A percentile compares a stretch with the other conserved stretches of the same genome.
phyloP scores from a whole-genome alignment of 2,329 filamentous ascomycete species.

The Nothophaeocryptopus gaeumannii region DNA sequence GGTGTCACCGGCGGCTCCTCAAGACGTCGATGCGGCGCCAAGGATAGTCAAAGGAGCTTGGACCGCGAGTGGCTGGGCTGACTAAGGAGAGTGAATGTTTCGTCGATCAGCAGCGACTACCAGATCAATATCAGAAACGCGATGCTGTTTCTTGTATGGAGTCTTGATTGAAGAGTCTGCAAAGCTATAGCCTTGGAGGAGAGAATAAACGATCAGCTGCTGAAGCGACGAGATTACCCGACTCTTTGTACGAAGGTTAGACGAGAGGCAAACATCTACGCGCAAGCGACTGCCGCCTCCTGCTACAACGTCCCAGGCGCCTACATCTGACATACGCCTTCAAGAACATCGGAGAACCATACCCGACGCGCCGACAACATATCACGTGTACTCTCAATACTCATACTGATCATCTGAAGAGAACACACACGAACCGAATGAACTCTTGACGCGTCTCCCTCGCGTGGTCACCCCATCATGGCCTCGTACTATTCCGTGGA shows the following conservation, averaged over 20 bases:
- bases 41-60: constrained; percentile 12
- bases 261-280: constrained; percentile 17
- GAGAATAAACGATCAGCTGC: too few relatives aligned
- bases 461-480: constrained; percentile 35
- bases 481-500: constrained; percentile 78
- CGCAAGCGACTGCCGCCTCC: constrained; percentile 16
- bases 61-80: not conserved
- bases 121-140: not conserved
- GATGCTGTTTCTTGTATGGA: too few relatives aligned
- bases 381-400: constrained; percentile 1
- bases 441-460: constrained; percentile 2
- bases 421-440: not conserved
- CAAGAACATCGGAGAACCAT: constrained; percentile 6
- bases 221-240: too few relatives aligned
- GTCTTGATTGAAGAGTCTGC: too few relatives aligned
- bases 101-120: not conserved
- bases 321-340: constrained; percentile 2
- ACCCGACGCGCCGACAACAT: not conserved
- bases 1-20: not conserved
- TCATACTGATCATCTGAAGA: too few relatives aligned
- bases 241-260: constrained; percentile 2
- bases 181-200: too few relatives aligned
- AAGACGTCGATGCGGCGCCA: not conserved
- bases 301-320: not conserved
- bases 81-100: not conserved